Conservation (phyloP, 164 flowering plant species). For the Akebia trifoliata region DNA sequence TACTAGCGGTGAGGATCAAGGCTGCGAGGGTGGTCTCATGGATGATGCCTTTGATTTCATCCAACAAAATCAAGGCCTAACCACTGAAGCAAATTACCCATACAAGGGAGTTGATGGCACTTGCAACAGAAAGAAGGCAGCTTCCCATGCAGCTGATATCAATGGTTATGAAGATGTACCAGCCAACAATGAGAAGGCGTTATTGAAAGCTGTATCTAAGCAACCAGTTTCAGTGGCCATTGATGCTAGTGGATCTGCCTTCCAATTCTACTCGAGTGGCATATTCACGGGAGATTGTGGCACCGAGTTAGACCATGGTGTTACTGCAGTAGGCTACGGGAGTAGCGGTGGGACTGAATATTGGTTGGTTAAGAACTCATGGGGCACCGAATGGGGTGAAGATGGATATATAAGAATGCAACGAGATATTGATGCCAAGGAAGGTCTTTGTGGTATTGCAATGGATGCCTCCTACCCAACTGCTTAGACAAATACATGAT, state of each 20-base stretch:
- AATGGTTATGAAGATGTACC: constrained; percentile 21
- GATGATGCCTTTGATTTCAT: constrained; percentile 27
- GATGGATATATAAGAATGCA: constrained; percentile 24
- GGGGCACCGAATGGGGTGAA: constrained; percentile 28
- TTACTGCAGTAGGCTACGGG: constrained; percentile 31
- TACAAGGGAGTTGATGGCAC: constrained; percentile 19
- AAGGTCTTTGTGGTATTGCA: constrained; percentile 25
- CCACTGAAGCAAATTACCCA: constrained; percentile 20
- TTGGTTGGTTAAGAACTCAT: constrained; percentile 31
- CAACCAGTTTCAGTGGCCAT: constrained; percentile 27
- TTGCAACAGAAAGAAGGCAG: constrained; percentile 19
- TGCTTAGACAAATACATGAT: too few relatives aligned
- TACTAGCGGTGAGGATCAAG: constrained; percentile 7
- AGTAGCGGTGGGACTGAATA: constrained; percentile 21
- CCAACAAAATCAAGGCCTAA: constrained; percentile 11
- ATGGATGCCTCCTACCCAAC: constrained; percentile 20
- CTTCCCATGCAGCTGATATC: constrained; percentile 15
- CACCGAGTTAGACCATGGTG: constrained; percentile 22
- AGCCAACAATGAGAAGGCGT: constrained; percentile 18
- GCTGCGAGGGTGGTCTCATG: constrained; percentile 27
- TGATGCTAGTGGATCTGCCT: constrained; percentile 15
- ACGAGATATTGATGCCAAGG: constrained; percentile 14
- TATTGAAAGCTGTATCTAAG: constrained; percentile 25
- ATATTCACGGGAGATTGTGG: constrained; percentile 24
- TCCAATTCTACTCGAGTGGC: constrained; percentile 29